phyloP scores from a whole-genome alignment of 2,329 filamentous ascomycete species.

The Aspergillus awamori region DNA sequence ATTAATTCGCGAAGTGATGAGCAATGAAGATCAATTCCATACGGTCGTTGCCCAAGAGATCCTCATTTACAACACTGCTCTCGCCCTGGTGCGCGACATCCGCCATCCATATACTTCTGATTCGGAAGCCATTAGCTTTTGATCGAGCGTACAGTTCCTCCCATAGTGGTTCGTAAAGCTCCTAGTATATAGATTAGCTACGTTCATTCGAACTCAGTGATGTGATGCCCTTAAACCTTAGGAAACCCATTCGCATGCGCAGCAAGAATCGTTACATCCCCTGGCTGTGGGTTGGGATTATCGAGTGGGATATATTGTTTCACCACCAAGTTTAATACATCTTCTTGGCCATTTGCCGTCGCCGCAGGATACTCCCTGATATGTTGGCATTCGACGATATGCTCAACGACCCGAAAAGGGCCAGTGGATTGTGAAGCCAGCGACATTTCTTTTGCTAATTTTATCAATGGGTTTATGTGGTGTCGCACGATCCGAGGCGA shows the following conservation, averaged over 20 bases:
- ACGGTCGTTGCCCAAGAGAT: slow-evolving; percentile 81
- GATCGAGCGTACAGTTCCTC: slow-evolving; percentile 71
- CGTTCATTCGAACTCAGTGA: background rate
- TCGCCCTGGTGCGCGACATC: slow-evolving; percentile 85
- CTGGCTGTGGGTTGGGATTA: slow-evolving; percentile 67
- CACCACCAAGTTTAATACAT: slow-evolving; percentile 71
- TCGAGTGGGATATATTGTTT: slow-evolving; percentile 85
- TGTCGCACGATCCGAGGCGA: background rate
- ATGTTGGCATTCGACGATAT: slow-evolving; percentile 73
- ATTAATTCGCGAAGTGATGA: background rate
- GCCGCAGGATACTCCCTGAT: slow-evolving; percentile 79
- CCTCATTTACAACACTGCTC: slow-evolving; percentile 77
- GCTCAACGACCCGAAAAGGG: slow-evolving; percentile 65
- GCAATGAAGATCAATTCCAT: slow-evolving; percentile 36
- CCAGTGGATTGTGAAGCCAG: slow-evolving; percentile 49
- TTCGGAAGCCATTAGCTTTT: slow-evolving; percentile 63
- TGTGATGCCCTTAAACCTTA: slow-evolving; percentile 60
- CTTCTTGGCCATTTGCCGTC: slow-evolving; percentile 72
- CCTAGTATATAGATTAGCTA: slow-evolving; percentile 52
- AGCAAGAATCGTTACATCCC: slow-evolving; percentile 82
- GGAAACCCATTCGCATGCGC: slow-evolving; percentile 92
- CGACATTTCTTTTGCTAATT: slow-evolving; percentile 30
- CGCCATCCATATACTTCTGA: slow-evolving; percentile 85
- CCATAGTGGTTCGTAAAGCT: slow-evolving; percentile 91
- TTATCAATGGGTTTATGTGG: background rate